These are phyloP conservation scores for Schizothecium vesticola DNA, from an alignment of 495 filamentous ascomycete species.

Conservation along the genomic window DNA sequence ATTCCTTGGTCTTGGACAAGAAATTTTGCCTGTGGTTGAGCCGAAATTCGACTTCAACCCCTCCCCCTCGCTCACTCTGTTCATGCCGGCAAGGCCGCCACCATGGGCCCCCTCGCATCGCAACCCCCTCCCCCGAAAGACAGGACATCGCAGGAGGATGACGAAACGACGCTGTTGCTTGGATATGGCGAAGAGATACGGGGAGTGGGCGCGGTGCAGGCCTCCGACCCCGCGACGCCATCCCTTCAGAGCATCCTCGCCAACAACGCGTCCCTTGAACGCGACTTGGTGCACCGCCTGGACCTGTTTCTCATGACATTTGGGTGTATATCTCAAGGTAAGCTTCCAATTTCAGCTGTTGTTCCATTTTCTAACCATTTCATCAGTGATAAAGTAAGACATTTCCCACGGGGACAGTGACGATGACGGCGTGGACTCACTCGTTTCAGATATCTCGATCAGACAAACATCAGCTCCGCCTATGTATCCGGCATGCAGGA, in stretches of 20 bases:
- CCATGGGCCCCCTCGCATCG: neutral
- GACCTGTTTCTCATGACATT: slow-evolving; percentile 41
- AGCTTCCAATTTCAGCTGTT: neutral
- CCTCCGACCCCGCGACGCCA: neutral
- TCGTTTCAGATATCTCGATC: slow-evolving; percentile 26
- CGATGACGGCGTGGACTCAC: neutral
- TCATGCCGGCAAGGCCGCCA: neutral
- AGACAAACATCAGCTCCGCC: slow-evolving; percentile 40
- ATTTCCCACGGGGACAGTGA: neutral
- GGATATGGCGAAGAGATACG: neutral
- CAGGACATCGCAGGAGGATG: neutral
- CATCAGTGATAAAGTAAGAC: slow-evolving; percentile 29
- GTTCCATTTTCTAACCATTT: neutral
- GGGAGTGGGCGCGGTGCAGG: neutral
- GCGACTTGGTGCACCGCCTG: slow-evolving; percentile 34
- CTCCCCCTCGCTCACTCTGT: neutral
- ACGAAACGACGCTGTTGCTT: neutral
- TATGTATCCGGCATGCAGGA: slow-evolving; percentile 44
- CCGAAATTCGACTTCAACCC: neutral
- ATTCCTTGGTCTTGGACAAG: neutral
- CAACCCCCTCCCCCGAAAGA: neutral
- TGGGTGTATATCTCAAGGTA: slow-evolving; percentile 38
- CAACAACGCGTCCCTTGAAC: slow-evolving; percentile 26
- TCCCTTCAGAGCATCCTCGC: neutral
- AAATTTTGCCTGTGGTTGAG: neutral